Conservation (phyloP, 345 rosid species). For the Gossypium bickii region DNA sequence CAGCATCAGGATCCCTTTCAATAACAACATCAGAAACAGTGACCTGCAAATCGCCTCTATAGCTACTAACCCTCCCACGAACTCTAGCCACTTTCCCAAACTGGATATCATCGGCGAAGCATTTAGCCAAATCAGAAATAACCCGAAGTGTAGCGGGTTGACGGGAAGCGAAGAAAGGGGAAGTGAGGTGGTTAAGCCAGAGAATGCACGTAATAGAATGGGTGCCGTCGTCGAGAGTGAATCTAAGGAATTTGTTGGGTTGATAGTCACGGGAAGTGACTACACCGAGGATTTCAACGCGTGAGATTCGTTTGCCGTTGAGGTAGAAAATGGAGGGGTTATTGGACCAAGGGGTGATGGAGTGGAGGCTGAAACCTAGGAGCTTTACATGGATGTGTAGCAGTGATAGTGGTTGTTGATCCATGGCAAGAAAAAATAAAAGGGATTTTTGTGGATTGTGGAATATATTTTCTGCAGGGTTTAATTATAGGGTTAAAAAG, state of each 20-base stretch:
- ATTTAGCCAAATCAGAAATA: neutral
- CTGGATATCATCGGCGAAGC: neutral
- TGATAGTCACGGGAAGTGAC: slow-evolving; percentile 24
- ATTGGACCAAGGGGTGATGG: slow-evolving; percentile 29
- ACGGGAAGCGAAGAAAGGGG: neutral
- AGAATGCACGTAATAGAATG: neutral
- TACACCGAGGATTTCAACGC: slow-evolving; percentile 57
- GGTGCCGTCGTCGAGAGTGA: neutral
- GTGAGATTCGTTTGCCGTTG: slow-evolving; percentile 33
- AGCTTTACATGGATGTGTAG: slow-evolving; percentile 54
- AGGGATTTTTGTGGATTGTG: neutral
- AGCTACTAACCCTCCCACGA: neutral
- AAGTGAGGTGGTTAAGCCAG: slow-evolving; percentile 1
- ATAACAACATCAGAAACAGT: neutral
- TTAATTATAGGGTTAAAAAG: too few relatives aligned
- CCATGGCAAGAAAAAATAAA: slow-evolving; percentile 9
- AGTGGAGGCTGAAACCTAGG: slow-evolving; percentile 46
- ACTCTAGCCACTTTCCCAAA: neutral
- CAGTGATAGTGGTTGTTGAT: slow-evolving; percentile 14
- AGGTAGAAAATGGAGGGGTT: slow-evolving; percentile 31
- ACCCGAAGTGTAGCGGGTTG: neutral
- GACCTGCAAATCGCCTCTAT: neutral
- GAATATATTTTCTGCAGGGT: too few relatives aligned
- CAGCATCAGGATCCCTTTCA: neutral
- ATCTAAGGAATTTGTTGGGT: neutral